Percentiles rank a stretch among this genome's conserved stretches.
phyloP scores from a whole-genome alignment of 176 grass and related monocot genomes.

The Dendrocalamus sinicus region DNA sequence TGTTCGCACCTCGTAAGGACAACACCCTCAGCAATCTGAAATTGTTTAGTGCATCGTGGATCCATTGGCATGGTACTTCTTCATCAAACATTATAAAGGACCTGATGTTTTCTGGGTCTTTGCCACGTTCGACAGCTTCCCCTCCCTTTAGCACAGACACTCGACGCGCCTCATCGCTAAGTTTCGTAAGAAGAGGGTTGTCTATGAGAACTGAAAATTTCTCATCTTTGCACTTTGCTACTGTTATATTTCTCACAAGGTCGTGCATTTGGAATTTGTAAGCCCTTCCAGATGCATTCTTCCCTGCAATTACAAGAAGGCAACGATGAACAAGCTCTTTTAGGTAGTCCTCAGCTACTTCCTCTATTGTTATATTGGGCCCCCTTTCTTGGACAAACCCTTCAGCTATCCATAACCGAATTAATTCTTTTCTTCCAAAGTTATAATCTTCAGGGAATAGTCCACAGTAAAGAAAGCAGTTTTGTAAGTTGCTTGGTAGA shows the following conservation, averaged over 20 bases:
- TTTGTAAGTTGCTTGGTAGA: too few species aligned
- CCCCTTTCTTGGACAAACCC: conserved; percentile 31
- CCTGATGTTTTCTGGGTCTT: background rate
- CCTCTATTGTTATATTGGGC: background rate
- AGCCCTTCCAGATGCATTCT: background rate
- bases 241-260: conserved; percentile 5
- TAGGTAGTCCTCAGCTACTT: background rate
- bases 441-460: too few species aligned
- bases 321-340: conserved; percentile 1
- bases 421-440: too few species aligned
- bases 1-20: too few species aligned
- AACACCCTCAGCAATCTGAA: conserved; percentile 11
- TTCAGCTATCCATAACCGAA: background rate
- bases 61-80: background rate
- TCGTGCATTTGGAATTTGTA: background rate
- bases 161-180: background rate
- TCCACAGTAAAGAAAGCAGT: too few species aligned
- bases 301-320: background rate
- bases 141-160: background rate
- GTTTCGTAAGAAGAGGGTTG: background rate
- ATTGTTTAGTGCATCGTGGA: background rate
- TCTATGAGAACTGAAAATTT: background rate
- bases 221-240: background rate
- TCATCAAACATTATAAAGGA: background rate
- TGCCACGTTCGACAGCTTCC: too few species aligned